Conservation (phyloP, 805 yeast genomes). For the Vanderwaltozyma yarrowii region DNA sequence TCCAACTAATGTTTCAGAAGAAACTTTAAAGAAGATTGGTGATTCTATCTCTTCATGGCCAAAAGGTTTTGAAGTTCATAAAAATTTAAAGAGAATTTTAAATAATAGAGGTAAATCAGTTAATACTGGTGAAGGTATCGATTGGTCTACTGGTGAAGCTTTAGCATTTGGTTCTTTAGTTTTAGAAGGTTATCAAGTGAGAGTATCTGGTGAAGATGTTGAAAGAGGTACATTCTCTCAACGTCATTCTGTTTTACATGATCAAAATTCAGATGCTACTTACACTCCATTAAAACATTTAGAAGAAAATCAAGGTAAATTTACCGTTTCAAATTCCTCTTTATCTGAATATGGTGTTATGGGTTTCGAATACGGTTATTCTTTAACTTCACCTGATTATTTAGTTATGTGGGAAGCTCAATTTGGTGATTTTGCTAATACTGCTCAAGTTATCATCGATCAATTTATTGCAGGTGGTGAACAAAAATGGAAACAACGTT, state of each 20-base stretch:
- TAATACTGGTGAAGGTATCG: conserved; percentile 87
- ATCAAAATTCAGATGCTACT: conserved; percentile 75
- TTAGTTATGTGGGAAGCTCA: conserved; percentile 99
- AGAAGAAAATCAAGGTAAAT: conserved; percentile 72
- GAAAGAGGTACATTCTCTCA: conserved; percentile 99
- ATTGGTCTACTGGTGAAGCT: conserved; percentile 99
- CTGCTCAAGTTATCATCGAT: conserved; percentile 95
- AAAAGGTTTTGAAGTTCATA: conserved; percentile 77
- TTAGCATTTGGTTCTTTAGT: conserved; percentile 90
- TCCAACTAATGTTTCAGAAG: conserved; percentile 82
- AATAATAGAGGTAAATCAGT: conserved; percentile 76
- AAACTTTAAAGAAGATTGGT: conserved; percentile 69
- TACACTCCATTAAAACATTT: conserved; percentile 80
- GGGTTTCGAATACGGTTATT: conserved; percentile 99
- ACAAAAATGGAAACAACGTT: conserved; percentile 97
- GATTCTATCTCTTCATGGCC: conserved; percentile 74
- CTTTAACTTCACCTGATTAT: conserved; percentile 94
- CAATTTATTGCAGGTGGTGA: conserved; percentile 97
- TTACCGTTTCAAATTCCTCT: conserved; percentile 86
- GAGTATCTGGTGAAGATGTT: conserved; percentile 98
- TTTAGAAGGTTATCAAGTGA: conserved; percentile 89
- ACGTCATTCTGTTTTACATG: conserved; percentile 97
- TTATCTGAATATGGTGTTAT: conserved; percentile 97
- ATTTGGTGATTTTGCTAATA: conserved; percentile 99
- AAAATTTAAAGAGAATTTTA: conserved; percentile 91